Base-by-base conservation (phyloP, 768 basidiomycete genomes). In the Trametes gibbosa region DNA sequence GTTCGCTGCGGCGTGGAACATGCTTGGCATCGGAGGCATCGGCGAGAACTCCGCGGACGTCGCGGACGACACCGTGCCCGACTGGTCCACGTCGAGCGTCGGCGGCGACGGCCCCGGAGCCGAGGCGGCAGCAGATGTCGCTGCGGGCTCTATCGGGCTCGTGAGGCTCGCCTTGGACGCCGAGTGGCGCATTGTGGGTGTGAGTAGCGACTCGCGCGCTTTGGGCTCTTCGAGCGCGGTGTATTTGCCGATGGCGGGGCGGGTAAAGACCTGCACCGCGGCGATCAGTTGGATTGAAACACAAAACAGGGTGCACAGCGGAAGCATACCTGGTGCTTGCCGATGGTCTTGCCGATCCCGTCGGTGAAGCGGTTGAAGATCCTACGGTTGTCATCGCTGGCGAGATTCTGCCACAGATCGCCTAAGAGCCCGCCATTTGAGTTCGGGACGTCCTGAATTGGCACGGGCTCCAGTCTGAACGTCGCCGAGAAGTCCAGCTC, bases 331-430 rank as follows among this genome's bases (percentile, higher is more conserved):
- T 93, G 90, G 68, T 98, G 96, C 66, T 87, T 92, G 41, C 96
- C 96, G 45, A 99, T 89, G 0, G 93, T 89, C 72, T 92, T 91
- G 2, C 95, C 96, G 57, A 99, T 84, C 65, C 95, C 93, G 70
- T 99, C 96, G 13, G 91, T 93, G 66, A 98, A 79, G 68, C 87
- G 87, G 75, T 98, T 89, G 76, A 98, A 91, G 45, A 95, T 87
- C 77, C 89, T 94, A 76, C 89, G 93, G 77, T 96, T 98, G 64
- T 82, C 92, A 63, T 95, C 89, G 1, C 92, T 91, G 4, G 95
- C 86, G 49, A 99, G 90, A 19, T 87, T 85, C 37, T 89, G 91
- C 86, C 95, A 92, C 37, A 98, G 69, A 58, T 95, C 94, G 45
- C 94, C 91, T 59, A 87, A 74, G 55, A 92, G 75, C 7, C 87